Evolutionary conservation across 2,329 filamentous ascomycete genomes (phyloP).

Genomic region (Pyrenophora tritici-repentis): DNA sequence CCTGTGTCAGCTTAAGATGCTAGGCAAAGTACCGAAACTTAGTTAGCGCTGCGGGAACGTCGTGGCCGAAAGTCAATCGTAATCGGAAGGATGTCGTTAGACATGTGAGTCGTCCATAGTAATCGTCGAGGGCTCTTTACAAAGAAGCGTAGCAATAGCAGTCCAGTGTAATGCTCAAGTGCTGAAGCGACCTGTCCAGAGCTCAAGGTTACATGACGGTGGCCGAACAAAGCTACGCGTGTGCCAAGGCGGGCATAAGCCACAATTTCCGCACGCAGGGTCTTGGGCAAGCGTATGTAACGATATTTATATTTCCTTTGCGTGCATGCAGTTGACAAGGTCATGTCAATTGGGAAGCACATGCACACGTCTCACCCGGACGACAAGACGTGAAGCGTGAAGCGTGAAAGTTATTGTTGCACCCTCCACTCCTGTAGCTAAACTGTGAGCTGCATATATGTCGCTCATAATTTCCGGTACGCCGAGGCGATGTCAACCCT

Average conservation of each 20-base stretch:
- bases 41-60: constrained; percentile 15
- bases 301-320: neutral
- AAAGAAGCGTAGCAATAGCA: constrained; percentile 15
- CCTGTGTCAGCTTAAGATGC: constrained; percentile 17
- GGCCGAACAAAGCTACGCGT: constrained; percentile 26
- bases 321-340: neutral
- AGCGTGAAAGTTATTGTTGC: constrained; percentile 13
- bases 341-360: neutral
- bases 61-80: constrained; percentile 7
- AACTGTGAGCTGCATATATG: constrained; percentile 39
- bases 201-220: constrained; percentile 23
- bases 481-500: constrained; percentile 39
- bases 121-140: neutral
- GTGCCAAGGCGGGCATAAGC: constrained; percentile 18
- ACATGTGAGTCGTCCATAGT: constrained; percentile 3
- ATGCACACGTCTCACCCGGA: neutral
- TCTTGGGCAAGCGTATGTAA: constrained; percentile 2
- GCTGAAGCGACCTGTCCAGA: constrained; percentile 31
- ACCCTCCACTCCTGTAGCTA: constrained; percentile 8
- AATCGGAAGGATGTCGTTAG: neutral
- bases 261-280: constrained; percentile 11
- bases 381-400: neutral
- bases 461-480: constrained; percentile 36
- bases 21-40: constrained; percentile 20
- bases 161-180: constrained; percentile 23